Percentiles rank a stretch among this genome's conserved stretches.
phyloP scores from a whole-genome alignment of 768 basidiomycete genomes.

The Ramaria sp. region DNA sequence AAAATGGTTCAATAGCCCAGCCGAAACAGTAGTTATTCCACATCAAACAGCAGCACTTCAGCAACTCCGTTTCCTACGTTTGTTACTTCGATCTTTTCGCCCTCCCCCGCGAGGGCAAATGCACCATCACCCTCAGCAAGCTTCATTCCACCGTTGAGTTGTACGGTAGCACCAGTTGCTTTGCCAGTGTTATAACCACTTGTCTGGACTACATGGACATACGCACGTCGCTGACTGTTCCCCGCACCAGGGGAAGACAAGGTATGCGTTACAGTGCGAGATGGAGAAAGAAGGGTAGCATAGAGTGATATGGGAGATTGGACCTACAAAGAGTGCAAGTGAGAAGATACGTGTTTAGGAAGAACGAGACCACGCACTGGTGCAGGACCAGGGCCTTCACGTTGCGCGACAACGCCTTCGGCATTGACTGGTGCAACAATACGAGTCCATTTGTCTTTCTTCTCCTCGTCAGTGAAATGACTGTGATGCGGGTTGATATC shows the following conservation, averaged over 20 bases:
- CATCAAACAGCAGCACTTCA: slow-evolving; percentile 75
- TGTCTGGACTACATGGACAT: slow-evolving; percentile 79
- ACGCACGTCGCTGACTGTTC: slow-evolving; percentile 42
- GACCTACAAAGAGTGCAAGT: slow-evolving; percentile 17
- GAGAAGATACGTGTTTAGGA: slow-evolving; percentile 7
- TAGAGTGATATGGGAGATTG: slow-evolving; percentile 58
- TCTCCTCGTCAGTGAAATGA: slow-evolving; percentile 74
- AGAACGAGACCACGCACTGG: slow-evolving; percentile 32
- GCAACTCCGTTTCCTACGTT: slow-evolving; percentile 57
- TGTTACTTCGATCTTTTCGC: slow-evolving; percentile 27
- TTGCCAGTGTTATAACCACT: slow-evolving; percentile 62
- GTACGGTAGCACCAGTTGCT: slow-evolving; percentile 48
- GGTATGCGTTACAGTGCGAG: slow-evolving; percentile 39
- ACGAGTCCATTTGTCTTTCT: slow-evolving; percentile 56
- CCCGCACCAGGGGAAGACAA: slow-evolving; percentile 23
- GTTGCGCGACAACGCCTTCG: slow-evolving; percentile 42
- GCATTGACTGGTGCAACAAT: slow-evolving; percentile 67
- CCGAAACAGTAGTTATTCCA: slow-evolving; percentile 31
- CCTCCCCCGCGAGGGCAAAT: slow-evolving; percentile 47
- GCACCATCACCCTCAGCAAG: slow-evolving; percentile 84
- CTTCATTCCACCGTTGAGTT: slow-evolving; percentile 35
- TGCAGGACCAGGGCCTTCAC: slow-evolving; percentile 70
- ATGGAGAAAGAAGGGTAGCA: slow-evolving; percentile 59
- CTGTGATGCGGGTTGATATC: slow-evolving; percentile 18
- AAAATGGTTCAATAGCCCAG: too few relatives aligned